phyloP scores from a whole-genome alignment of 202 grass and related monocot species.

The Carex sylvatica region DNA sequence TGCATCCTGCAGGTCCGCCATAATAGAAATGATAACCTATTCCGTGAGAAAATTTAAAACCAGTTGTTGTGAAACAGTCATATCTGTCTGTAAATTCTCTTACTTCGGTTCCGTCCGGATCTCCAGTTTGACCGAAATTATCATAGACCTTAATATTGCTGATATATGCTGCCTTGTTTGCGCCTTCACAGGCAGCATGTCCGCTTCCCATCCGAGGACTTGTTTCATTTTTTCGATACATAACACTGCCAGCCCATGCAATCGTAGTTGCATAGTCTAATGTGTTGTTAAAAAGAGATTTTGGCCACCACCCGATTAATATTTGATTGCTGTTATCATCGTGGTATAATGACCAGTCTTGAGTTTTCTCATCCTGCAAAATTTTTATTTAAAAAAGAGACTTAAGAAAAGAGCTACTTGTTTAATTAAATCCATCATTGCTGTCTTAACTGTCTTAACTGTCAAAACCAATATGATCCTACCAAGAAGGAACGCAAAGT shows the following conservation, averaged over 20 bases:
- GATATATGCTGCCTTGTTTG: not conserved
- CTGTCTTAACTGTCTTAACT: too few species aligned
- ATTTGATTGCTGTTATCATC: not conserved
- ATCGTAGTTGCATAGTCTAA: not conserved
- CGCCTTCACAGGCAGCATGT: not conserved
- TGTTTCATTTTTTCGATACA: constrained; percentile 11
- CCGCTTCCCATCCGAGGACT: not conserved
- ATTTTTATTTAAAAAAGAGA: not conserved
- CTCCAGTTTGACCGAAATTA: not conserved
- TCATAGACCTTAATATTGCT: constrained; percentile 10
- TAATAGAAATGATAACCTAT: constrained; percentile 10
- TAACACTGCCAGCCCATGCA: not conserved
- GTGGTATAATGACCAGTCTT: constrained; percentile 4
- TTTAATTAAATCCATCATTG: not conserved
- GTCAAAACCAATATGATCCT: too few species aligned
- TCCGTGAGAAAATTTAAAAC: not conserved
- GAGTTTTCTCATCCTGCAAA: constrained; percentile 1
- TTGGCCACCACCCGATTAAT: constrained; percentile 6
- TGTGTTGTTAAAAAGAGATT: constrained; percentile 7
- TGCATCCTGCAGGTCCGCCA: constrained; percentile 17
- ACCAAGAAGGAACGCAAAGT: too few species aligned
- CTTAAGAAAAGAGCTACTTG: not conserved
- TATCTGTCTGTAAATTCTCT: not conserved
- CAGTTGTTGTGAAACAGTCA: not conserved
- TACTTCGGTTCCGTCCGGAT: not conserved